Conservation (phyloP, 148 eudicot species). For the Rhododendron kiyosumense region DNA sequence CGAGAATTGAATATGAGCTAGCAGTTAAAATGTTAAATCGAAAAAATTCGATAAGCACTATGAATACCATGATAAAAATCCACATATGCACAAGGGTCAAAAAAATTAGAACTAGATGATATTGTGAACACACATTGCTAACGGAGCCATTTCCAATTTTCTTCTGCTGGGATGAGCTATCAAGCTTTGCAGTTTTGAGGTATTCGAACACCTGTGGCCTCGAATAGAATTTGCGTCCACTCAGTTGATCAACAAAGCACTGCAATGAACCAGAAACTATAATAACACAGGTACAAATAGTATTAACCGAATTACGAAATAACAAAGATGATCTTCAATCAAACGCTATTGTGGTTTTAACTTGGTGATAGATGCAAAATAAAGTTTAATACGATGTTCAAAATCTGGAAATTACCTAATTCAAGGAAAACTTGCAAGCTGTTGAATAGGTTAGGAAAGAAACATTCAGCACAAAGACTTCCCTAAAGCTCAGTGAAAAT, state of each 20-base stretch:
- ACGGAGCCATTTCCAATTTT: not conserved
- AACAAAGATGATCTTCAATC: not conserved
- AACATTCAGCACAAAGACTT: not conserved
- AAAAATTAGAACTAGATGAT: not conserved
- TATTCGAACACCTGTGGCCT: slow-evolving; percentile 58
- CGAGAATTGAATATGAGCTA: not conserved
- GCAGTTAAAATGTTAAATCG: not conserved
- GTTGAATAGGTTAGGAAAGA: not conserved
- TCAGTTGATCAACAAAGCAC: slow-evolving; percentile 48
- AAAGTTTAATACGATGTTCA: not conserved
- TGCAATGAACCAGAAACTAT: slow-evolving; percentile 25
- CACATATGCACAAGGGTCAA: not conserved
- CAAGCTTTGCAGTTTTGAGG: slow-evolving; percentile 28
- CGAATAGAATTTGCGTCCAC: slow-evolving; percentile 60
- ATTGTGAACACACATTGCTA: slow-evolving; percentile 16
- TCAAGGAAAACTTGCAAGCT: not conserved
- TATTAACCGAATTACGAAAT: not conserved
- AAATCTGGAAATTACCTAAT: not conserved
- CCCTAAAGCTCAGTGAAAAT: not conserved
- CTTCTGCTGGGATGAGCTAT: slow-evolving; percentile 7
- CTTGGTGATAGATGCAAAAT: not conserved
- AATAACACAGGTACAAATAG: not conserved
- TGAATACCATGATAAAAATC: not conserved
- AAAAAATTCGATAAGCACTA: not conserved
- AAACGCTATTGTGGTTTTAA: not conserved